Conservation (phyloP, 2,329 filamentous ascomycete species). For the Diplodia corticola region DNA sequence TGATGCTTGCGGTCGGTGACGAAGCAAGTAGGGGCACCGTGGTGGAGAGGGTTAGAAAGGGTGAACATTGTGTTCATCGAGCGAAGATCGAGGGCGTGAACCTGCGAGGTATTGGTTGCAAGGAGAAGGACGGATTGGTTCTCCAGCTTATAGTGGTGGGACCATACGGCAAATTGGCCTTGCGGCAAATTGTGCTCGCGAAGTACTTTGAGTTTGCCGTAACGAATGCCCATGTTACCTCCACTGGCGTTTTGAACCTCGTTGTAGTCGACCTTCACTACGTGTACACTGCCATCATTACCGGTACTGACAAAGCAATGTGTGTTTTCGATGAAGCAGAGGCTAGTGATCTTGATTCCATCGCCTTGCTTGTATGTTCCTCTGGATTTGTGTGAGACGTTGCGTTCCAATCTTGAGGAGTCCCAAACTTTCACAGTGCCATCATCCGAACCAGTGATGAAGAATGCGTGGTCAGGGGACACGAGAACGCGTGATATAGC, state of each 20-base stretch:
- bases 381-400: slow-evolving; percentile 81
- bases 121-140: slow-evolving; percentile 79
- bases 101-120: slow-evolving; percentile 80
- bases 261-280: slow-evolving; percentile 76
- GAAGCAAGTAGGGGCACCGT: slow-evolving; percentile 89
- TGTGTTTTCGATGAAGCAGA: slow-evolving; percentile 91
- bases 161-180: slow-evolving; percentile 81
- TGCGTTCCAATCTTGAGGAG: slow-evolving; percentile 82
- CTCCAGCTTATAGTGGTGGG: slow-evolving; percentile 86
- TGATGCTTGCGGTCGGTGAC: slow-evolving; percentile 82
- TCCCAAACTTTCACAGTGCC: slow-evolving; percentile 93
- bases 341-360: slow-evolving; percentile 71
- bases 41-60: slow-evolving; percentile 83
- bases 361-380: slow-evolving; percentile 75
- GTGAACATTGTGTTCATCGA: slow-evolving; percentile 81
- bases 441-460: slow-evolving; percentile 90
- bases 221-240: slow-evolving; percentile 51
- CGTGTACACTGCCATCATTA: slow-evolving; percentile 84
- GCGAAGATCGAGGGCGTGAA: slow-evolving; percentile 82
- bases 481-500: slow-evolving; percentile 79
- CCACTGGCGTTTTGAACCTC: slow-evolving; percentile 57
- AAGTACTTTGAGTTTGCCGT: slow-evolving; percentile 73
- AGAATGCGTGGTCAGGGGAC: slow-evolving; percentile 90
- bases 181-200: slow-evolving; percentile 71
- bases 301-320: slow-evolving; percentile 92